Base-by-base conservation (phyloP, 768 basidiomycete species). In the Tubosaeta sp. region DNA sequence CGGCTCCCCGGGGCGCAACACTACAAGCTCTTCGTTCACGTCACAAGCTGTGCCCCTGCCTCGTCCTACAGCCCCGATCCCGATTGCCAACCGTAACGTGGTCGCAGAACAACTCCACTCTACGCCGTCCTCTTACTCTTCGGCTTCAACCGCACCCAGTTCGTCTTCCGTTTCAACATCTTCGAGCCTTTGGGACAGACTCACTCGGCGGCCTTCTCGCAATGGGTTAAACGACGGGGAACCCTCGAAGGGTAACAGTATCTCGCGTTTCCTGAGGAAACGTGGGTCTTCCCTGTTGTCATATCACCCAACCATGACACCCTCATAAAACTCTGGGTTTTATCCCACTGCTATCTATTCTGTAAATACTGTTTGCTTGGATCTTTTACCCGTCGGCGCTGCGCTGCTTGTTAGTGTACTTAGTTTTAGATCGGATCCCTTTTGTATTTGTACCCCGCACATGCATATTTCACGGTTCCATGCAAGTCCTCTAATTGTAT, bases 171-270 rank as follows among this genome's bases (percentile, higher is more conserved):
- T 49, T 24, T 48, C 52, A 2, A 44, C 43, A 2, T 41, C 60
- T 19, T 51, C 59, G 4, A 55, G 56, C 24, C 27, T 68, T 48
- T 68, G 66, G 69, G 45, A 52, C 34, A 64, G 49, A 25, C 52
- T 66, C 24, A 59, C 49, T 22, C 51, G 56, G 19, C 53, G 46
- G 19, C 49, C 53, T 35, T 62, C 60, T 44, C 61, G 58, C 32
- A 59, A 44, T 34, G 34, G 19, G 4, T 14, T 50, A 8, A 41
- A 19, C 18, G 55, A 54, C 11, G 51, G 58, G n/a, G 65, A 52
- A n/a, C 22, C 43, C 3, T 12, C 49, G 11, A 59, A 55, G 34
- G 43, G 45, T 14, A 59, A 55, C 16, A 53, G 44, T 25, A 51
- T 66, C 3, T 59, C 59, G 16, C 63, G 66, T 51, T 54, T 69